These are phyloP conservation scores for Thamnidium elegans DNA, from an alignment of 192 early-diverging fungal genomes.

Conservation along the genomic window DNA sequence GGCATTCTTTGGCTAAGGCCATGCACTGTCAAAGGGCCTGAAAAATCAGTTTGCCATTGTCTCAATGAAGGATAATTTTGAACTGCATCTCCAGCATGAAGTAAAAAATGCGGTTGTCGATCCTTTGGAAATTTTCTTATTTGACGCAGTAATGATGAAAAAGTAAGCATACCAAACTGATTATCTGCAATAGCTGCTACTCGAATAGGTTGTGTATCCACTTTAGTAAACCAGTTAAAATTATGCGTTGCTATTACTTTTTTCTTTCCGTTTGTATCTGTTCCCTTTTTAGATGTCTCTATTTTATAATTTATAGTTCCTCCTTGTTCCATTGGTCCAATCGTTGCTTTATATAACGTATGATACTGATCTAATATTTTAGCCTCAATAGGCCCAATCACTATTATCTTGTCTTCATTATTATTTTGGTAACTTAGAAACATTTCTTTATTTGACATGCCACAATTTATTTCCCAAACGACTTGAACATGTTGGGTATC, in stretches of 20 bases:
- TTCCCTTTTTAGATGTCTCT: not conserved
- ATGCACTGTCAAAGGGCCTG: constrained; percentile 57
- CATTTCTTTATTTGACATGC: constrained; percentile 42
- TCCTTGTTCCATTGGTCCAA: constrained; percentile 27
- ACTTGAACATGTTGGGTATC: constrained; percentile 45
- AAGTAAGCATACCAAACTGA: constrained; percentile 46
- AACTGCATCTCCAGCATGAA: constrained; percentile 72
- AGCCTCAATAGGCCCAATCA: constrained; percentile 14
- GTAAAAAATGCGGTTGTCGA: constrained; percentile 46
- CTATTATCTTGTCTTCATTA: not conserved
- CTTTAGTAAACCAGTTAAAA: constrained; percentile 31
- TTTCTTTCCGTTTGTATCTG: constrained; percentile 17
- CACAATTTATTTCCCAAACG: constrained; percentile 59
- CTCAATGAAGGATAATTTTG: constrained; percentile 53
- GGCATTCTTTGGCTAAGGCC: constrained; percentile 55
- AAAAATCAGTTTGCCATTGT: constrained; percentile 73
- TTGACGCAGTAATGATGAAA: constrained; percentile 34
- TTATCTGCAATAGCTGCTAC: constrained; percentile 44
- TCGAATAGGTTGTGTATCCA: constrained; percentile 35
- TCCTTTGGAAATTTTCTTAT: constrained; percentile 14
- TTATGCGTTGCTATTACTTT: constrained; percentile 29
- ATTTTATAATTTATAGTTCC: constrained; percentile 31
- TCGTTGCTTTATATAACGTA: constrained; percentile 34
- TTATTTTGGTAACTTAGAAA: constrained; percentile 35
- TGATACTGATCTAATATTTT: constrained; percentile 34